Conservation (phyloP, 2,329 filamentous ascomycete genomes). For the Torrubiellomyces zombiae region DNA sequence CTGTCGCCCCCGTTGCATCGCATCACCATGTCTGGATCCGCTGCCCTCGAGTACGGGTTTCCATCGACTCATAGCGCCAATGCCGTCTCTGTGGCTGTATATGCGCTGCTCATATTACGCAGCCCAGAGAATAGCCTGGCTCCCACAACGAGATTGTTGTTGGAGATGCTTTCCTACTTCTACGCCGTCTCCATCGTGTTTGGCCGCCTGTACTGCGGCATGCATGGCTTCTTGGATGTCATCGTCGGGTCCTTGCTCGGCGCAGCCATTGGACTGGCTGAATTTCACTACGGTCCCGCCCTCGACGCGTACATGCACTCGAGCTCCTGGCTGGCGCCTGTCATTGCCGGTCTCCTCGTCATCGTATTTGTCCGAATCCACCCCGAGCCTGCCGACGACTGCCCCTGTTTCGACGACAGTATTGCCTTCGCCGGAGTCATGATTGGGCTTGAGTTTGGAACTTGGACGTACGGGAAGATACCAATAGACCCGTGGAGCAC, state of each 20-base stretch:
- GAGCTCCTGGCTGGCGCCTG: constrained; percentile 45
- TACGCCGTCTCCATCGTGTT: constrained; percentile 83
- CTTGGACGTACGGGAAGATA: constrained; percentile 62
- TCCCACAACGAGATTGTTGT: constrained; percentile 37
- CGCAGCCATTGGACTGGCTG: constrained; percentile 40
- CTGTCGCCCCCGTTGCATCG: constrained; percentile 81
- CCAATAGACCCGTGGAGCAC: constrained; percentile 24
- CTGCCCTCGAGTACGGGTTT: constrained; percentile 90
- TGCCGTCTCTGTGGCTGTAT: constrained; percentile 83
- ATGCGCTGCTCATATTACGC: constrained; percentile 56
- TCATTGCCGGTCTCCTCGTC: constrained; percentile 47
- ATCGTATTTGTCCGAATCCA: constrained; percentile 72
- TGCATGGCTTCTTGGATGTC: constrained; percentile 95
- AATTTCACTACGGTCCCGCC: constrained; percentile 41
- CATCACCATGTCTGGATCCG: constrained; percentile 95
- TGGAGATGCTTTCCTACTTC: constrained; percentile 60
- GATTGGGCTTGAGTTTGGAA: constrained; percentile 67
- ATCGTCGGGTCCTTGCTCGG: constrained; percentile 66
- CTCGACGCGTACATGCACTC: constrained; percentile 58
- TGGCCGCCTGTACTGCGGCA: constrained; percentile 88
- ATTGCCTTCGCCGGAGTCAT: constrained; percentile 84
- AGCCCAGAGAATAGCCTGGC: constrained; percentile 46
- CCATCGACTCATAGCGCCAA: constrained; percentile 96
- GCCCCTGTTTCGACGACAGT: constrained; percentile 91
- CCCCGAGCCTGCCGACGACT: constrained; percentile 91